Evolutionary conservation across 257 asterid species (phyloP), one percentile per base, ranked within the genome.

Genomic region (Coffea eugenioides): DNA sequence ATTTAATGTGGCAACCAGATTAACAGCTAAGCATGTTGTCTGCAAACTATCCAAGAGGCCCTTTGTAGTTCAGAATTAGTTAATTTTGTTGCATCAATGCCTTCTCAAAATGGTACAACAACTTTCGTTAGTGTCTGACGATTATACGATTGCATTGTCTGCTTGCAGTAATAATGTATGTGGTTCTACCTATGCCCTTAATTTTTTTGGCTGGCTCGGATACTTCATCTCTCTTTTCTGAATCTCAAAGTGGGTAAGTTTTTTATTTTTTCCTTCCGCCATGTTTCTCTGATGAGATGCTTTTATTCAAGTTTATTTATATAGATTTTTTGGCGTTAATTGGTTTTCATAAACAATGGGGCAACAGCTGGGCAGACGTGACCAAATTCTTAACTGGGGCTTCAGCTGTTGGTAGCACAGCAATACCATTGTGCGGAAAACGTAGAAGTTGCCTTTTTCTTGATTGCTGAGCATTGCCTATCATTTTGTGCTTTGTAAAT

Each of bases 131-230:
- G 14, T 75, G 18, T 59, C 21, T 59, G 77, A 71, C 70, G 57
- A 70, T n/a, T 59, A 21, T 74, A 10, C 74, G 69, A 18, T 84
- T 79, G 77, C 45, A 21, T 59, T 80, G 68, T 71, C 51, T 54
- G 83, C 83, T 71, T 86, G 90, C 93, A 95, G 98, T 91, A 48
- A 73, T 91, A 75, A 92, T 90, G 97, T 95, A 95, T 84, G 97
- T 95, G 75, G 31, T 88, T 78, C 90, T 95, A 79, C 98, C 98
- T 8, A 95, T 95, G 98, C 98, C 98, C 69, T 83, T 95, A 85
- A 77, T 92, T 79, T 91, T 95, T 91, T 93, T 93, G 82, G 94
- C 93, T 59, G 98, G 98, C 43, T 90, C 94, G 16, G 90, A 92
- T 79, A 64, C 92, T 77, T 84, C 95, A 56, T 83, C 91, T 62